These are phyloP conservation scores for Tuber microsphaerosporum DNA, from an alignment of 495 filamentous ascomycete genomes.

Conservation along the genomic window DNA sequence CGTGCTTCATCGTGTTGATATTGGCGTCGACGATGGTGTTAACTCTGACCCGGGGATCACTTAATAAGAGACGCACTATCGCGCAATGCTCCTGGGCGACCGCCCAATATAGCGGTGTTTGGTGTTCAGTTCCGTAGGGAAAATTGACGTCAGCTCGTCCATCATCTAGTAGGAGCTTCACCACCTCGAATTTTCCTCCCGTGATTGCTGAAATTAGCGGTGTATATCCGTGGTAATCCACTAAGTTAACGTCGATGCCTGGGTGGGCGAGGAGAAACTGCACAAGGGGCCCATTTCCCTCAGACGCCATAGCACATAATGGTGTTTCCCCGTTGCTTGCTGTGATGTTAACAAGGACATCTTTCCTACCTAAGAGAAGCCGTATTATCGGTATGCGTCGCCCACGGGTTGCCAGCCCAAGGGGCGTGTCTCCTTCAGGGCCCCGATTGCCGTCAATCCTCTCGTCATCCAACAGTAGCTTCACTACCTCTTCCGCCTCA, in stretches of 20 bases:
- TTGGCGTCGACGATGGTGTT: neutral
- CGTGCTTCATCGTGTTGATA: neutral
- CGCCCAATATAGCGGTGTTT: neutral
- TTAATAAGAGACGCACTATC: neutral
- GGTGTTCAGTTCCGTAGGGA: neutral
- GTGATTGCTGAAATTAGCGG: neutral
- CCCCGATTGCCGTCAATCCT: neutral
- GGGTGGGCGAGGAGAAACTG: neutral
- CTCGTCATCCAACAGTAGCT: neutral
- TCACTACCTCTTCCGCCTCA: neutral
- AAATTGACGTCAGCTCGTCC: neutral
- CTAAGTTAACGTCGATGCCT: neutral
- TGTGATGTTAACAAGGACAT: neutral
- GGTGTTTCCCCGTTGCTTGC: neutral
- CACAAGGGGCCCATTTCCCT: neutral
- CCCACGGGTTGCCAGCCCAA: neutral
- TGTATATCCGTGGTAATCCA: neutral
- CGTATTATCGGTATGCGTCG: neutral
- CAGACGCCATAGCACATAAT: neutral
- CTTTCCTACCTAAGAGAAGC: neutral
- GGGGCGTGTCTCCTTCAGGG: neutral
- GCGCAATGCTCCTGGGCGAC: neutral
- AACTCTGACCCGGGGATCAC: neutral
- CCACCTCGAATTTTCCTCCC: neutral
- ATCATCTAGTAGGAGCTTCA: neutral